Evolutionary conservation across 2,329 filamentous ascomycete genomes (phyloP), one percentile per base, ranked within the genome.

Genomic region (Cladosporium phlei): DNA sequence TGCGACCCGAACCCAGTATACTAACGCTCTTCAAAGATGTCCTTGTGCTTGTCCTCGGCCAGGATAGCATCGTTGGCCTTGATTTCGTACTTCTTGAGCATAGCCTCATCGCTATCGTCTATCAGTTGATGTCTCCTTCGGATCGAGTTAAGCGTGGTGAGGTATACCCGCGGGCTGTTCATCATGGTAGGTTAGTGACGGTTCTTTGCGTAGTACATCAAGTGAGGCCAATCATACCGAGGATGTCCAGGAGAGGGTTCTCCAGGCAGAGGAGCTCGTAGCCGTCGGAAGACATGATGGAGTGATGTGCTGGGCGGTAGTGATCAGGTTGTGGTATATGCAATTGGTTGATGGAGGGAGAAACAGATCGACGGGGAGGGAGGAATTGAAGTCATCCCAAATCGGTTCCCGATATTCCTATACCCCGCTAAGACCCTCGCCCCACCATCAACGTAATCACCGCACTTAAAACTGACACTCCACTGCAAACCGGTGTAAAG

Each of bases 41-140:
- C 80, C 65, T 85, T 77, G 73, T 98, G 93, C 76, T 95, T 85
- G 66, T 88, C 82, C 70, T 95, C 88, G 47, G 91, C 91, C 52
- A 98, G 87, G 68, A 98, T 96, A 61, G 93, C 93, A 69, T 98
- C 91, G 74, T 98, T 95, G 69, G 85, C 78, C 78, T 98, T 96
- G 62, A 98, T 79, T 50, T 74, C 82, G 68, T 98, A 98, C 78
- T 96, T 95, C 58, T 90, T 75, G 51, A 98, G 86, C 47, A 97
- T 82, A 22, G 81, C 82, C 60, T 90, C 78, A 70, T 91, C 80
- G 60, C 89, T 94, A 60, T 62, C 46, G 22, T 29, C 24, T 38
- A 55, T 64, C 46, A 67, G 58, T 52, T 50, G 44, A 42, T 2
- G 22, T 19, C 10, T 12, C 24, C 22, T 29, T n/a, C n/a, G n/a